A percentile compares a stretch with the other conserved stretches of the same genome.
Evolutionary conservation across 345 rosid species (phyloP).

Genomic region (Syzygium aqueum): DNA sequence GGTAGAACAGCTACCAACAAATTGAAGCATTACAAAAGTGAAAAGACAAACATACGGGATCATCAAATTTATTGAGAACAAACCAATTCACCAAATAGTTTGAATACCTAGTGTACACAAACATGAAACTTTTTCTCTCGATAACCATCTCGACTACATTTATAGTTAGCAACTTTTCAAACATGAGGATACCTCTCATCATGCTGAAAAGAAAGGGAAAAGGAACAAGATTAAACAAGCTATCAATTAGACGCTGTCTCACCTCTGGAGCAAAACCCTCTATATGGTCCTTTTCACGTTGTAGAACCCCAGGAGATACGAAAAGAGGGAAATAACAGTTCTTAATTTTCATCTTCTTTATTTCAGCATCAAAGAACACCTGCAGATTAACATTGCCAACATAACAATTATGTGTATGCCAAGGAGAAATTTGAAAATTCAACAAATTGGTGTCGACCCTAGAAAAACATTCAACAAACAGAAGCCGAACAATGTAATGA

Average conservation of each 20-base stretch:
- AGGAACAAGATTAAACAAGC: neutral
- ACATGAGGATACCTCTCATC: neutral
- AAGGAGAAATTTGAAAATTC: neutral
- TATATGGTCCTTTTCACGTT: conserved; percentile 88
- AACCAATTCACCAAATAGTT: neutral
- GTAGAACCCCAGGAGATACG: conserved; percentile 77
- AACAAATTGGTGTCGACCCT: neutral
- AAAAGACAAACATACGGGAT: neutral
- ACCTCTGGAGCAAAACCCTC: conserved; percentile 99
- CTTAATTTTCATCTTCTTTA: conserved; percentile 88
- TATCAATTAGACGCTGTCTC: conserved; percentile 2
- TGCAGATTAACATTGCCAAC: conserved; percentile 11
- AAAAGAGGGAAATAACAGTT: conserved; percentile 96
- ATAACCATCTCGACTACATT: neutral
- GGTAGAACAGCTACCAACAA: neutral
- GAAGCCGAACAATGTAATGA: neutral
- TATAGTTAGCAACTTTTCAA: neutral
- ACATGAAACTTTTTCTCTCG: neutral
- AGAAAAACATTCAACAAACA: neutral
- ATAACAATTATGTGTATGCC: neutral
- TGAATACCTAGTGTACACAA: neutral
- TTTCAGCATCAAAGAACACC: conserved; percentile 84
- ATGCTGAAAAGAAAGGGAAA: neutral
- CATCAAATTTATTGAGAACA: neutral
- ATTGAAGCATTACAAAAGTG: neutral